Percentiles rank a stretch among this genome's conserved stretches.
Conservation (phyloP, 331 rosid species). For the Arachis monticola region DNA sequence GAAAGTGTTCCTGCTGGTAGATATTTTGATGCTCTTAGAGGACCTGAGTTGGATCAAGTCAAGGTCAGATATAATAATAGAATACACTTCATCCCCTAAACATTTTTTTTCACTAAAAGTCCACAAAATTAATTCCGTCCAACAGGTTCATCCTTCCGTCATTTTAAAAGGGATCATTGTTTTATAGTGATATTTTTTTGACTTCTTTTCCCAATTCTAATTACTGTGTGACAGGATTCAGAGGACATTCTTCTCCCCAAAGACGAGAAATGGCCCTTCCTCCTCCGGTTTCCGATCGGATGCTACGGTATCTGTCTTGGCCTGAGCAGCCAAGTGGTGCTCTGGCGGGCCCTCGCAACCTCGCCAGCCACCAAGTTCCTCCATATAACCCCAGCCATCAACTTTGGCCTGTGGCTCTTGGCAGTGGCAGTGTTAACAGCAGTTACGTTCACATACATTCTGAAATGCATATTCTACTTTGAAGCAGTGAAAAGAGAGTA, state of each 20-base stretch:
- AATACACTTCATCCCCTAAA: too few species aligned
- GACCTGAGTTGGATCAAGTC: slow-evolving; percentile 89
- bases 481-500: slow-evolving; percentile 89
- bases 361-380: slow-evolving; percentile 79
- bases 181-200: too few species aligned
- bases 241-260: slow-evolving; percentile 92
- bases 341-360: slow-evolving; percentile 75
- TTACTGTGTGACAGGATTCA: slow-evolving; percentile 48
- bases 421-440: slow-evolving; percentile 52
- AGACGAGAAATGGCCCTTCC: slow-evolving; percentile 89
- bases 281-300: slow-evolving; percentile 82
- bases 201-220: too few species aligned
- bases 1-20: slow-evolving; percentile 84
- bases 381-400: slow-evolving; percentile 56
- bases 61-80: slow-evolving; percentile 53
- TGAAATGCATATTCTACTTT: slow-evolving; percentile 82
- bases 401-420: slow-evolving; percentile 67
- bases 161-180: too few species aligned
- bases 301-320: slow-evolving; percentile 89
- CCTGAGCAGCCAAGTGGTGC: slow-evolving; percentile 80
- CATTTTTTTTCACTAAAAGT: too few species aligned
- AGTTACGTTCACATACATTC: slow-evolving; percentile 63
- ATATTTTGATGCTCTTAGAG: slow-evolving; percentile 83
- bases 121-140: too few species aligned
- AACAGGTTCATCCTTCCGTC: too few species aligned